Percentiles rank a stretch among this genome's conserved stretches.
Conservation (phyloP, 2,329 filamentous ascomycete species). For the Pestalotiopsis sp. region DNA sequence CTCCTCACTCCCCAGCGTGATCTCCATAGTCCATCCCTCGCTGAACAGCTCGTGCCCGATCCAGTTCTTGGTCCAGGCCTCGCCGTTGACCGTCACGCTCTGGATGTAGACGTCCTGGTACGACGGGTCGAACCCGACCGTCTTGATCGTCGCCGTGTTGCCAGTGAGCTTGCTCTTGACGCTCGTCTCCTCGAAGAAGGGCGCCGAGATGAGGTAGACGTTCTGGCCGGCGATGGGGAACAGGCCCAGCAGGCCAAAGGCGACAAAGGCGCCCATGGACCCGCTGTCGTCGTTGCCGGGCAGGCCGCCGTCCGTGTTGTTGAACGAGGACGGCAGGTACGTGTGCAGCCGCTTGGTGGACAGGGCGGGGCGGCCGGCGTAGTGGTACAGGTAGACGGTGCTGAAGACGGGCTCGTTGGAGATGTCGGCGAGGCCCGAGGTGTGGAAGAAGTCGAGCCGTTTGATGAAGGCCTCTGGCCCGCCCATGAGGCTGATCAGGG, state of each 20-base stretch:
- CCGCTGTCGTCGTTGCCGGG: constrained; percentile 68
- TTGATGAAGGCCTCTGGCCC: constrained; percentile 51
- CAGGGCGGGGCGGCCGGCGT: constrained; percentile 58
- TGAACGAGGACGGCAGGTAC: constrained; percentile 65
- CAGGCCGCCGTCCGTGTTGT: constrained; percentile 55
- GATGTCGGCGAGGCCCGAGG: constrained; percentile 39
- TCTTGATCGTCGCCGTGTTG: constrained; percentile 57
- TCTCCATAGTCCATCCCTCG: constrained; percentile 58
- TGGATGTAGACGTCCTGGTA: constrained; percentile 62
- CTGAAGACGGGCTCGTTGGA: constrained; percentile 60
- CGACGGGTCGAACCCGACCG: constrained; percentile 57
- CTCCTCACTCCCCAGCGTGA: constrained; percentile 62
- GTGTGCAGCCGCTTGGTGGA: constrained; percentile 52
- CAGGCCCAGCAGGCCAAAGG: constrained; percentile 62
- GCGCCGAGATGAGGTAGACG: constrained; percentile 64
- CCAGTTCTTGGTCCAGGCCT: constrained; percentile 60
- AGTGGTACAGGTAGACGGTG: constrained; percentile 64
- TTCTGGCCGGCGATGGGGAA: constrained; percentile 65
- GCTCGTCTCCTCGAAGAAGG: constrained; percentile 60
- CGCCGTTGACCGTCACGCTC: constrained; percentile 56
- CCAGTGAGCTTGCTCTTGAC: constrained; percentile 55
- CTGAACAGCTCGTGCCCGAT: constrained; percentile 61
- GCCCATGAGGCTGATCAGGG: constrained; percentile 55
- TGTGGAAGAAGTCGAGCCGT: constrained; percentile 60
- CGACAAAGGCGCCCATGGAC: constrained; percentile 64